phyloP scores from a whole-genome alignment of 208 protist species.

The Acanthamoeba culbertsoni region DNA sequence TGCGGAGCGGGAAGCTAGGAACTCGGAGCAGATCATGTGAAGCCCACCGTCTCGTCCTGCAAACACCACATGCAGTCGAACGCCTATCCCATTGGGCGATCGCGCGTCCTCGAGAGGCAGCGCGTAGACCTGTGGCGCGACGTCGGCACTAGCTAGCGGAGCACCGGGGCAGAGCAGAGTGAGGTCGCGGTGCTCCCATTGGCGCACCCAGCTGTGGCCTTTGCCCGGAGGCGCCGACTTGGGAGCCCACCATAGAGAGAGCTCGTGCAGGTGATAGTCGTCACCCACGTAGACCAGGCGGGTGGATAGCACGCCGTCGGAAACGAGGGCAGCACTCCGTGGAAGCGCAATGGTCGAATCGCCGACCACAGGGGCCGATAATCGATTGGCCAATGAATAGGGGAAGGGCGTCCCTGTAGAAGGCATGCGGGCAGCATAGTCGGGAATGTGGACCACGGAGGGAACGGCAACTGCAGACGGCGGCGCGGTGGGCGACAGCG shows the following conservation, averaged over 20 bases:
- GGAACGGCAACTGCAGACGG: not conserved
- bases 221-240: not conserved
- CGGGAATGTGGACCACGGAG: not conserved
- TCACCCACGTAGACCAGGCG: not conserved
- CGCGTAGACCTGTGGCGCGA: not conserved
- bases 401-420: no score
- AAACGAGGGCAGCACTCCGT: not conserved
- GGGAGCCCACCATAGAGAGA: not conserved
- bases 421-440: not conserved
- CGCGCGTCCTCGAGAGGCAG: not conserved
- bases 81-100: not conserved
- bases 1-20: not conserved
- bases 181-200: not conserved
- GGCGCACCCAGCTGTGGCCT: not conserved
- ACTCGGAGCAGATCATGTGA: not conserved
- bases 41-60: not conserved
- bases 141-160: not conserved
- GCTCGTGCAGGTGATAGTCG: not conserved
- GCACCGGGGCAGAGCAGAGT: not conserved
- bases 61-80: not conserved
- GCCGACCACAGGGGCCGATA: not conserved
- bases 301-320: not conserved
- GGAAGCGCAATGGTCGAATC: not conserved
- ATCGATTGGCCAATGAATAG: no score
- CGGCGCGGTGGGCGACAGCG: not conserved